A percentile compares a stretch with the other conserved stretches of the same genome.
Evolutionary conservation across 192 early-diverging fungal species (phyloP).

Genomic region (Gonapodya prolifera): DNA sequence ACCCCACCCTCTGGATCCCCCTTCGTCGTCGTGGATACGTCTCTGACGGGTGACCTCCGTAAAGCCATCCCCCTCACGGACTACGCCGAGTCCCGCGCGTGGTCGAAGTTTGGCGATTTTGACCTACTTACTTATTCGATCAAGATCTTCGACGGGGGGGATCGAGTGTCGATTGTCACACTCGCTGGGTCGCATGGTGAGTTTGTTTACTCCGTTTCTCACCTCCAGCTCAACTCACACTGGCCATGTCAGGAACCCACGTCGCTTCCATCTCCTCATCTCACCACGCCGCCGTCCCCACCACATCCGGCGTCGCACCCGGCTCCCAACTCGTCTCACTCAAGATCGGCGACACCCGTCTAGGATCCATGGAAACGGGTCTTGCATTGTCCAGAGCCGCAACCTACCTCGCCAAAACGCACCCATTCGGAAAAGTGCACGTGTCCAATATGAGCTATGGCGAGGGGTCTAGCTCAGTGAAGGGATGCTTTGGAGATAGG

Average conservation of each 20-base stretch:
- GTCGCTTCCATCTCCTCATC: constrained; percentile 90
- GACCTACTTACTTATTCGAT: constrained; percentile 78
- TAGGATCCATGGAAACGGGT: constrained; percentile 12
- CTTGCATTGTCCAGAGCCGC: background rate
- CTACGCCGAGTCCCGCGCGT: constrained; percentile 59
- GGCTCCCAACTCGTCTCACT: constrained; percentile 93
- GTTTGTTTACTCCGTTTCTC: background rate
- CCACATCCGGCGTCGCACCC: constrained; percentile 83
- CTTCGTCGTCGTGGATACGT: background rate
- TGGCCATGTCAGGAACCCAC: constrained; percentile 47
- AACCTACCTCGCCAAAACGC: constrained; percentile 1
- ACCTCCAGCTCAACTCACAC: background rate
- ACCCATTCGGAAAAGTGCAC: constrained; percentile 19
- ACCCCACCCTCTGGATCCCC: background rate
- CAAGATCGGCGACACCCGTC: constrained; percentile 75
- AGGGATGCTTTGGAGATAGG: constrained; percentile 70
- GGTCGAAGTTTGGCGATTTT: constrained; percentile 57
- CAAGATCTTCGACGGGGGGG: constrained; percentile 83
- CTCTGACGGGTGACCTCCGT: background rate
- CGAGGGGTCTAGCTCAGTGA: constrained; percentile 30
- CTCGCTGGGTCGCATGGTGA: constrained; percentile 60
- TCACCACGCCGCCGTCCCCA: constrained; percentile 71
- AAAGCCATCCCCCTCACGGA: constrained; percentile 36
- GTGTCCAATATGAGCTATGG: constrained; percentile 83
- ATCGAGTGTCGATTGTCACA: constrained; percentile 68